These are phyloP conservation scores for Ephemerocybe angulata DNA, from an alignment of 768 basidiomycete species.

Conservation along the genomic window DNA sequence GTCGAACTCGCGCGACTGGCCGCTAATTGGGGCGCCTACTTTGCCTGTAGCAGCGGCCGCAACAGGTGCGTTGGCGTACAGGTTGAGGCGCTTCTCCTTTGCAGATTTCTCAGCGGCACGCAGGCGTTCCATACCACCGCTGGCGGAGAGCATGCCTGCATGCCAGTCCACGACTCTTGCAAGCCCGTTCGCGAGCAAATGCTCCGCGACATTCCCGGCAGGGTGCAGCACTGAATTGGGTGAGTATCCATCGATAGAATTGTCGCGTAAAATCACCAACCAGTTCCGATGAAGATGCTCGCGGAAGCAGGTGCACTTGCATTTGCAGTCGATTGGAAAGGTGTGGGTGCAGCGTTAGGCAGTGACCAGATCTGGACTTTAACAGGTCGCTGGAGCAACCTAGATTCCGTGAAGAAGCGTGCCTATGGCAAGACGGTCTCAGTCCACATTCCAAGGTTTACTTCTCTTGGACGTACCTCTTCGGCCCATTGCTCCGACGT, in stretches of 20 bases:
- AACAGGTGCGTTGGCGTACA: constrained; percentile 59
- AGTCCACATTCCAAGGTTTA: constrained; percentile 7
- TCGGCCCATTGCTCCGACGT: constrained; percentile 81
- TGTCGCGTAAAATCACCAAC: constrained; percentile 31
- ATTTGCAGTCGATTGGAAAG: constrained; percentile 64
- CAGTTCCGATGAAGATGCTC: constrained; percentile 86
- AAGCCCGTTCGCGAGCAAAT: constrained; percentile 77
- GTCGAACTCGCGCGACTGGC: constrained; percentile 59
- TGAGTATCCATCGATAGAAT: not conserved
- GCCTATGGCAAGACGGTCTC: constrained; percentile 47
- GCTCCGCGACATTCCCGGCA: constrained; percentile 91
- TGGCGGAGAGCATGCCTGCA: constrained; percentile 84
- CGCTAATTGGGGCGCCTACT: constrained; percentile 43
- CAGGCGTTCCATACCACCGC: constrained; percentile 84
- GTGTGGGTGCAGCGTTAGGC: constrained; percentile 72
- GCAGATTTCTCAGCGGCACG: constrained; percentile 79
- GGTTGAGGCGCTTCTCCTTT: constrained; percentile 65
- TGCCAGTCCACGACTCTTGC: constrained; percentile 97
- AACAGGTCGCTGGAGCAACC: constrained; percentile 75
- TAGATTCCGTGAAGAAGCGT: constrained; percentile 89
- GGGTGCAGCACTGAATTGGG: constrained; percentile 70
- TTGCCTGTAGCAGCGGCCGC: constrained; percentile 39
- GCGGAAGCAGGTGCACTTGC: constrained; percentile 59
- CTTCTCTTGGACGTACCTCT: constrained; percentile 57
- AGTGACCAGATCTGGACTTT: constrained; percentile 76